Conservation (phyloP, 768 basidiomycete genomes). For the Sarcomyxa edulis region DNA sequence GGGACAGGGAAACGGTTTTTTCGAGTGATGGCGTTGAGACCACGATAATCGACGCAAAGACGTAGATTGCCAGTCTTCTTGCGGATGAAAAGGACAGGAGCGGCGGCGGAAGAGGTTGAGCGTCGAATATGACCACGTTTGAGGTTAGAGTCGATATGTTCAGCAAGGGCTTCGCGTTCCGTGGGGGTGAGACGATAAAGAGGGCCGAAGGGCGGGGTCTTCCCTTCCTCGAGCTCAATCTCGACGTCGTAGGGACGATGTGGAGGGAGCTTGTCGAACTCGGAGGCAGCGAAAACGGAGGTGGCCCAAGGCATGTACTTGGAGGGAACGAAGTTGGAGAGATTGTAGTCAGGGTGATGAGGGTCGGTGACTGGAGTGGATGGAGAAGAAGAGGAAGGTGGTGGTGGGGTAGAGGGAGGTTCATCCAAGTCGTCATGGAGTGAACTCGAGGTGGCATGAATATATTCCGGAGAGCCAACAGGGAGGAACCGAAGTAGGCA, state of each 20-base stretch:
- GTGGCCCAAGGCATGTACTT: conserved; percentile 24
- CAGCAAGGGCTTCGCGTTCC: conserved; percentile 16
- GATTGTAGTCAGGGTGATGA: conserved; percentile 1
- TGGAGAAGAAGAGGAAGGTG: conserved; percentile 8
- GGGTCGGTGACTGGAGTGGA: conserved; percentile 2
- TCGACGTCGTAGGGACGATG: conserved; percentile 29
- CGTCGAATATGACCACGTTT: conserved; percentile 17
- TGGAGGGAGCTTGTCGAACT: conserved; percentile 21
- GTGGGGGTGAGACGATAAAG: conserved; percentile 25
- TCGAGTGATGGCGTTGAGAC: conserved; percentile 1
- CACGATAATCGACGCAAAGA: conserved; percentile 9
- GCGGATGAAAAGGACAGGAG: conserved; percentile 11
- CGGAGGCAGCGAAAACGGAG: conserved; percentile 18
- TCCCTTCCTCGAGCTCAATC: conserved; percentile 27
- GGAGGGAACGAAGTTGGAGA: conserved; percentile 14
- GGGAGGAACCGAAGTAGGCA: conserved; percentile 3
- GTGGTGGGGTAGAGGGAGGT: conserved; percentile 12
- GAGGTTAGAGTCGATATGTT: conserved; percentile 19
- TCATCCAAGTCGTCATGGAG: conserved; percentile 7
- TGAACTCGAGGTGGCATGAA: neutral
- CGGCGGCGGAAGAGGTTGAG: conserved; percentile 7
- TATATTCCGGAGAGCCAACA: neutral
- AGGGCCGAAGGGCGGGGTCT: conserved; percentile 23
- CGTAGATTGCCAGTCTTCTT: conserved; percentile 17
- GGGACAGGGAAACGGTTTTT: conserved; percentile 9